Conservation (phyloP, 169 alveolate genomes). For the Cryptosporidium ryanae region DNA sequence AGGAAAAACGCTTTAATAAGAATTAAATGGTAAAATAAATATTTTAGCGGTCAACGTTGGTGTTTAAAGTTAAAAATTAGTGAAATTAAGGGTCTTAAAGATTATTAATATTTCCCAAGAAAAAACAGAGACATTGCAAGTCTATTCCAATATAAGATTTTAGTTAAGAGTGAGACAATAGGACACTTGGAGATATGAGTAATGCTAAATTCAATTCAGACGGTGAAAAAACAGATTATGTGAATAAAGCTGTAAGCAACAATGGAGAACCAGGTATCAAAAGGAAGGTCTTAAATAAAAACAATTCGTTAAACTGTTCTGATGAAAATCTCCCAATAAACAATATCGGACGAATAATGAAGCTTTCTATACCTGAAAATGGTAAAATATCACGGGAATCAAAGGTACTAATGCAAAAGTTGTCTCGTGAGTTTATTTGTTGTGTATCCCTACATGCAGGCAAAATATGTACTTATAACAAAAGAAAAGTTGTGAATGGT, state of each 20-base stretch:
- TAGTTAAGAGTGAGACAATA: neutral
- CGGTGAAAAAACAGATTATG: too few species aligned
- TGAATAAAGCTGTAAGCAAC: neutral
- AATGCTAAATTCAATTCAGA: neutral
- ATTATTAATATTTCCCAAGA: too few species aligned
- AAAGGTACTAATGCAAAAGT: slow-evolving; percentile 30
- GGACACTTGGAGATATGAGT: too few species aligned
- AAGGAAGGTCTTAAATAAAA: too few species aligned
- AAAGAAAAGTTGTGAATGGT: slow-evolving; percentile 45
- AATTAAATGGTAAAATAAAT: too few species aligned
- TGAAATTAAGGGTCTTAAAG: too few species aligned
- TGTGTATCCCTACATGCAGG: slow-evolving; percentile 22
- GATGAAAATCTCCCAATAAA: slow-evolving; percentile 36
- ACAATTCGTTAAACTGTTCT: neutral
- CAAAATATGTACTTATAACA: slow-evolving; percentile 13
- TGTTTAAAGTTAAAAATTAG: too few species aligned
- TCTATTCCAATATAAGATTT: too few species aligned
- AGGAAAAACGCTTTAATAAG: too few species aligned
- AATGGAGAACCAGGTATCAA: too few species aligned
- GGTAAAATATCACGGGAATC: slow-evolving; percentile 42
- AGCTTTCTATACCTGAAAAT: slow-evolving; percentile 26
- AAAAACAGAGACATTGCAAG: too few species aligned
- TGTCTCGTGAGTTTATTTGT: slow-evolving; percentile 33
- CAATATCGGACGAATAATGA: slow-evolving; percentile 56
- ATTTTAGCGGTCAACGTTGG: too few species aligned